Evolutionary conservation across 2,329 filamentous ascomycete species (phyloP).

Genomic region (Akanthomyces lecanii): DNA sequence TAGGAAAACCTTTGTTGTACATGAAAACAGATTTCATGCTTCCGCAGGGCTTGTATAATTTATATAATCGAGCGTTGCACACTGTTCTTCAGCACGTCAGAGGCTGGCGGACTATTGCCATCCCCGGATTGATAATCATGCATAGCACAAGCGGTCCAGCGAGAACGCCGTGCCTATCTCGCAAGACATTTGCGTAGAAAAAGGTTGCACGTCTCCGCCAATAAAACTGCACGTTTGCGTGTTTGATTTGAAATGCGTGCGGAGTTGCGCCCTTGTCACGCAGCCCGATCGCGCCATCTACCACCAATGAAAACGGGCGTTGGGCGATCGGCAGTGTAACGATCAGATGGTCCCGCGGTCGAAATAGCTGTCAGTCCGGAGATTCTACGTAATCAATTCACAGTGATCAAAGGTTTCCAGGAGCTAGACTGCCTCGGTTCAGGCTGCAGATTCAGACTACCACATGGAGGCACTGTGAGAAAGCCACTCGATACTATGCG

Average conservation of each 20-base stretch:
- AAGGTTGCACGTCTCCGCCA: background rate
- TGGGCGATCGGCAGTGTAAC: background rate
- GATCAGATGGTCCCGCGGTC: background rate
- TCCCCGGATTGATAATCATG: conserved; percentile 25
- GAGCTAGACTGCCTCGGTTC: background rate
- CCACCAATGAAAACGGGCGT: conserved; percentile 1
- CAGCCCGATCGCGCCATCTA: conserved; percentile 11
- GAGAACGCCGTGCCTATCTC: background rate
- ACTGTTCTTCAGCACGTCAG: conserved; percentile 25
- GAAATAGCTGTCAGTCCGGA: background rate
- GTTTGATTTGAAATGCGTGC: conserved; percentile 16
- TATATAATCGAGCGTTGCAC: conserved; percentile 8
- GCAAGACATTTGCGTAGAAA: background rate
- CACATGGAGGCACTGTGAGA: background rate
- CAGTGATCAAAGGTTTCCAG: too few species aligned
- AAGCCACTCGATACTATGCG: too few species aligned
- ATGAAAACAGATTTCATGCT: background rate
- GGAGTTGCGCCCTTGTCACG: conserved; percentile 10
- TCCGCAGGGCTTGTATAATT: background rate
- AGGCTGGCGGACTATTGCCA: conserved; percentile 13
- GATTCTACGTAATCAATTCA: background rate
- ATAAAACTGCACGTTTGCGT: background rate
- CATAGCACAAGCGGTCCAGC: background rate
- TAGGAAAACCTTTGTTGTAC: too few species aligned
- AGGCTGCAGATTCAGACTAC: background rate